These are phyloP conservation scores for Pythium plurisporium DNA, from an alignment of 352 stramenopile species.

Conservation along the genomic window DNA sequence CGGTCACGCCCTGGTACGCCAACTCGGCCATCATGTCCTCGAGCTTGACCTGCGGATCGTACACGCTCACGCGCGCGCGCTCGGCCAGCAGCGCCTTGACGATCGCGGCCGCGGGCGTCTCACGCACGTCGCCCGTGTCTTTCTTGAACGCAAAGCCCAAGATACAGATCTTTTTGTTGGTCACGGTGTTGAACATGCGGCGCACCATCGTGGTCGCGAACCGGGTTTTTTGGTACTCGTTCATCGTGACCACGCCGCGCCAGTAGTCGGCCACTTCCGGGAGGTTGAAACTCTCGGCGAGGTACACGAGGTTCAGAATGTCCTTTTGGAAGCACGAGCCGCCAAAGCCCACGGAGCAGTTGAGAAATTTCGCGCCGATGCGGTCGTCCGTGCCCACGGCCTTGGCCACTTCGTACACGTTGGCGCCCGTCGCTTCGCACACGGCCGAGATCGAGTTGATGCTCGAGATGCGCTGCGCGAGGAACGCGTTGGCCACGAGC, in stretches of 20 bases:
- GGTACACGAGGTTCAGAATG: constrained; percentile 99
- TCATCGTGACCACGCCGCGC: constrained; percentile 98
- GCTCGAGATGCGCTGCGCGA: constrained; percentile 98
- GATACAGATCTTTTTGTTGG: constrained; percentile 99
- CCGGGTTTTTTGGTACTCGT: constrained; percentile 99
- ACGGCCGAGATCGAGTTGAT: constrained; percentile 99
- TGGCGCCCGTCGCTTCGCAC: constrained; percentile 97
- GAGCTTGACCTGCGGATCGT: constrained; percentile 98
- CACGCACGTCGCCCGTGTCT: constrained; percentile 98
- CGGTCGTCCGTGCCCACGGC: constrained; percentile 97
- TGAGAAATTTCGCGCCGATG: constrained; percentile 98
- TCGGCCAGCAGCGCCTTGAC: constrained; percentile 96
- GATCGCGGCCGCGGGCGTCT: constrained; percentile 97
- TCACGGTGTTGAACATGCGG: constrained; percentile 99
- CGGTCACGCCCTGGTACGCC: constrained; percentile 87
- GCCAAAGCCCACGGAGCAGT: constrained; percentile 98
- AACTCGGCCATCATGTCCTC: constrained; percentile 90
- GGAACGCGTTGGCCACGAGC: constrained; percentile 99
- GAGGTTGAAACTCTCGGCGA: constrained; percentile 97
- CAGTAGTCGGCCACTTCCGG: constrained; percentile 99
- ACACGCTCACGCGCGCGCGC: constrained; percentile 94
- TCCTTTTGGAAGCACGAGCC: constrained; percentile 99
- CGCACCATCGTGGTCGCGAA: constrained; percentile 98
- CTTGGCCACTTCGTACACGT: constrained; percentile 97
- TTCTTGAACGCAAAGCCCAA: constrained; percentile 99